phyloP scores from a whole-genome alignment of 1,284 basidiomycete species.

The Ganoderma multipileum region DNA sequence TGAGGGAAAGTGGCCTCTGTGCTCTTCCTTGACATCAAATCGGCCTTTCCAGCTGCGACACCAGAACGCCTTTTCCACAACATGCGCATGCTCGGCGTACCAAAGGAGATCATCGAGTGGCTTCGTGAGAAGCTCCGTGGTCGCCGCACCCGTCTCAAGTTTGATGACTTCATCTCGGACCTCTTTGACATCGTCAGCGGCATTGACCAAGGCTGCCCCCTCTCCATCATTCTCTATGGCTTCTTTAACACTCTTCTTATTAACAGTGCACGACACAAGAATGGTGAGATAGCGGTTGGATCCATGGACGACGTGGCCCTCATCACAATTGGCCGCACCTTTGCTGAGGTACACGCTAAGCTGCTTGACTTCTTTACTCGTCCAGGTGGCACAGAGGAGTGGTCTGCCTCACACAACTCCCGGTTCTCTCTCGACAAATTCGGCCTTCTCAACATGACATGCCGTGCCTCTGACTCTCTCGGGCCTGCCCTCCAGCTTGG shows the following conservation, averaged over 20 bases:
- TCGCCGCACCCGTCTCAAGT: slow-evolving; percentile 34
- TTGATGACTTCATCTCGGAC: slow-evolving; percentile 40
- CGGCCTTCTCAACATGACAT: slow-evolving; percentile 26
- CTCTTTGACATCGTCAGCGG: slow-evolving; percentile 37
- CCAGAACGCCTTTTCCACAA: slow-evolving; percentile 41
- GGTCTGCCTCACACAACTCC: slow-evolving; percentile 36
- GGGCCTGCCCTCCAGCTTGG: slow-evolving; percentile 22
- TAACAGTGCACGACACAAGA: slow-evolving; percentile 13
- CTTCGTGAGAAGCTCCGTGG: slow-evolving; percentile 32
- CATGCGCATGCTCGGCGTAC: slow-evolving; percentile 38
- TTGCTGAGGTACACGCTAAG: not conserved
- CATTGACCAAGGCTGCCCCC: slow-evolving; percentile 43
- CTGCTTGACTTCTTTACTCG: slow-evolving; percentile 20
- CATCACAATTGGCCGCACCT: slow-evolving; percentile 8
- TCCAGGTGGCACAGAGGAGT: slow-evolving; percentile 36
- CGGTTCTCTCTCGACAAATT: slow-evolving; percentile 37
- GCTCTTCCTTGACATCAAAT: slow-evolving; percentile 48
- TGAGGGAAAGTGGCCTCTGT: slow-evolving; percentile 38
- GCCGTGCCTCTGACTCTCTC: slow-evolving; percentile 6
- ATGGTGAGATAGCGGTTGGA: slow-evolving; percentile 30
- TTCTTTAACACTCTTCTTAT: slow-evolving; percentile 43
- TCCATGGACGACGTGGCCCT: slow-evolving; percentile 40
- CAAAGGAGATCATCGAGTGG: slow-evolving; percentile 34
- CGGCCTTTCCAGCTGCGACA: slow-evolving; percentile 46
- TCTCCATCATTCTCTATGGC: slow-evolving; percentile 28